Conservation (phyloP, 148 eudicot species). For the Cornus controversa region DNA sequence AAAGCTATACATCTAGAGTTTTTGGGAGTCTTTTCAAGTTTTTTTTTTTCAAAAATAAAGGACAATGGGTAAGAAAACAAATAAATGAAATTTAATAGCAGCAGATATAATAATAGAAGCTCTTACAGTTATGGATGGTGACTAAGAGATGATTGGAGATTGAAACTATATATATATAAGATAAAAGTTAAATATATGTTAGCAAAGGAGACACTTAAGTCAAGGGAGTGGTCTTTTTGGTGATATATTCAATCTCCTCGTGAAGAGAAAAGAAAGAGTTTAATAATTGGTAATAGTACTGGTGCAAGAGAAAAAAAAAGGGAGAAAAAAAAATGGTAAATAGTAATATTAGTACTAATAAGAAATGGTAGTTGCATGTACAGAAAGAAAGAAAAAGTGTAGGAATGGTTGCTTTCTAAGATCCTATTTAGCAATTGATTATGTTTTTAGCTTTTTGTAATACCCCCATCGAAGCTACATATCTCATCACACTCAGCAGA, state of each 20-base stretch:
- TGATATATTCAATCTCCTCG: conserved; percentile 33
- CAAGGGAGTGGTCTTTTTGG: conserved; percentile 33
- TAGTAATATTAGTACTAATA: background rate
- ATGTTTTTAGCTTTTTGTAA: background rate
- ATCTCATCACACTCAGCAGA: conserved; percentile 18
- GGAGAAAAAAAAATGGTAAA: no score
- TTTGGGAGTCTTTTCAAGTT: no score
- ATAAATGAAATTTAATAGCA: no score
- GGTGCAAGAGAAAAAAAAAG: no score
- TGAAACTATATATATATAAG: no score
- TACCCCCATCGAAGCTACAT: background rate
- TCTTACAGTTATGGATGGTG: no score
- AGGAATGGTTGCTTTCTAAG: background rate
- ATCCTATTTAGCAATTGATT: conserved; percentile 9
- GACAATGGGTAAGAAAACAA: no score
- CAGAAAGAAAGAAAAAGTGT: background rate
- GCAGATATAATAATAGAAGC: no score
- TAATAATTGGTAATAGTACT: background rate
- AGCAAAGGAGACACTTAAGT: conserved; percentile 39
- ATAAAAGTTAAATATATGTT: conserved; percentile 9
- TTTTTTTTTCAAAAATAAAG: no score
- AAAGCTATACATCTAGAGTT: no score
- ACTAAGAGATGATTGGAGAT: no score
- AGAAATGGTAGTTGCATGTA: background rate
- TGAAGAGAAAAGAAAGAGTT: conserved; percentile 29